Percentiles rank a stretch among this genome's conserved stretches.
Evolutionary conservation across 148 eudicot genomes (phyloP).

Genomic region (Chenopodium quinoa): DNA sequence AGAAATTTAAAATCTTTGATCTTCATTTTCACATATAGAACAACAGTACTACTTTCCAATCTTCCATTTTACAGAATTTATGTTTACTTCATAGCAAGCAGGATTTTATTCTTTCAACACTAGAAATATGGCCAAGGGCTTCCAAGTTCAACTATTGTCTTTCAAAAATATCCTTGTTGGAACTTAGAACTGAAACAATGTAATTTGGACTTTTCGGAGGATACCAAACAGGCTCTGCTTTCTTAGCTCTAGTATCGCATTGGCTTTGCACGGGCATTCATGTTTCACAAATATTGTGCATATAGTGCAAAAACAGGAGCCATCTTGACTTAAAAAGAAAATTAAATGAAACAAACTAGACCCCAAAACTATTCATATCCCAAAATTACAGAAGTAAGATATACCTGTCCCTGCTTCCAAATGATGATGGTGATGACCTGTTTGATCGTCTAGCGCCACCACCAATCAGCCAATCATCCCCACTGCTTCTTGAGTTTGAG

Average conservation of each 20-base stretch:
- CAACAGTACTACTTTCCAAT: not conserved
- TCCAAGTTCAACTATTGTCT: not conserved
- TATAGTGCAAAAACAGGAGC: not conserved
- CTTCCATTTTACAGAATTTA: not conserved
- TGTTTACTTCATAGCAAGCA: not conserved
- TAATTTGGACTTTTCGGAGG: not conserved
- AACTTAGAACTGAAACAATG: no score
- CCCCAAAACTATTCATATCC: not conserved
- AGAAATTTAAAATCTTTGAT: not conserved
- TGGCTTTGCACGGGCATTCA: not conserved
- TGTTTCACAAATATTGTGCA: not conserved
- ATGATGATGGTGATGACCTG: slow-evolving; percentile 52
- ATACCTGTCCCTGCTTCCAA: slow-evolving; percentile 78
- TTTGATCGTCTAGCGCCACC: slow-evolving; percentile 42
- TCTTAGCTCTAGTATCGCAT: not conserved
- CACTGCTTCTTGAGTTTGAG: slow-evolving; percentile 47
- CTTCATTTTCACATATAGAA: not conserved
- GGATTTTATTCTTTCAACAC: not conserved
- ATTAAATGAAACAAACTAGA: not conserved
- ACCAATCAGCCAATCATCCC: slow-evolving; percentile 47
- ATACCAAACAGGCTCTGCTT: not conserved
- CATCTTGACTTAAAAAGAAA: no score
- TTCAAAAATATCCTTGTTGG: not conserved
- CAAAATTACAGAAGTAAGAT: not conserved
- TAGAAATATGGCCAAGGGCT: not conserved